phyloP scores from a whole-genome alignment of 2,329 filamentous ascomycete species.

The Blumeria graminis region DNA sequence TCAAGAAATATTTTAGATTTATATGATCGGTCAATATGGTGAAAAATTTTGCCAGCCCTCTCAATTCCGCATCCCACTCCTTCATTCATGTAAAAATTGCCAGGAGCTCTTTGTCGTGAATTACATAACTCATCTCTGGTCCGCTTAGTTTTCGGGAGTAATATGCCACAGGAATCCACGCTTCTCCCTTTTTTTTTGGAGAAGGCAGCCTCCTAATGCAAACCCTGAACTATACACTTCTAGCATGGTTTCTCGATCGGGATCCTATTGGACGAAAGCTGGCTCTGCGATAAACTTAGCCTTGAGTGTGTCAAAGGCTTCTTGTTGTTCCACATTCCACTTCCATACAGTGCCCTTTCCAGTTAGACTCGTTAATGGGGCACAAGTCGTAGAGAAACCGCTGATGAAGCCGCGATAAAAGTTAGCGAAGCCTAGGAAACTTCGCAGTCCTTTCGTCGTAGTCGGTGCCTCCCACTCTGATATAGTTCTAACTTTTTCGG shows the following conservation, averaged over 20 bases:
- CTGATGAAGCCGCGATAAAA: not conserved
- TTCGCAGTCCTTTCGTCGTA: not conserved
- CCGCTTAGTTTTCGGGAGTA: no score
- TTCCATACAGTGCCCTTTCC: not conserved
- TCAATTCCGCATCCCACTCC: not conserved
- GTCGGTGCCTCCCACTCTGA: not conserved
- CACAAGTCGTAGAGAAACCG: not conserved
- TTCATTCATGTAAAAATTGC: not conserved
- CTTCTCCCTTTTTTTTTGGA: not conserved
- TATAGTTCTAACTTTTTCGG: no score
- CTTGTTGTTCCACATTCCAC: not conserved
- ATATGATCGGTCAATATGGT: not conserved
- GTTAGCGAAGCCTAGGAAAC: not conserved
- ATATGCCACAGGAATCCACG: not conserved
- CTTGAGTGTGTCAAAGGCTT: not conserved
- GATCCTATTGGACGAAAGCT: not conserved
- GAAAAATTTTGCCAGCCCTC: not conserved
- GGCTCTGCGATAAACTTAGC: not conserved
- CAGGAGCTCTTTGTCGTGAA: not conserved
- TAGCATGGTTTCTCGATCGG: not conserved
- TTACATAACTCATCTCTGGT: not conserved
- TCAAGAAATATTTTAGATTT: not conserved
- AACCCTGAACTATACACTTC: not conserved
- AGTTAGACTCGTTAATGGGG: not conserved
- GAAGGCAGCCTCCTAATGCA: not conserved